Evolutionary conservation across 1,284 basidiomycete genomes (phyloP).

Genomic region (Heterobasidion occidentale): DNA sequence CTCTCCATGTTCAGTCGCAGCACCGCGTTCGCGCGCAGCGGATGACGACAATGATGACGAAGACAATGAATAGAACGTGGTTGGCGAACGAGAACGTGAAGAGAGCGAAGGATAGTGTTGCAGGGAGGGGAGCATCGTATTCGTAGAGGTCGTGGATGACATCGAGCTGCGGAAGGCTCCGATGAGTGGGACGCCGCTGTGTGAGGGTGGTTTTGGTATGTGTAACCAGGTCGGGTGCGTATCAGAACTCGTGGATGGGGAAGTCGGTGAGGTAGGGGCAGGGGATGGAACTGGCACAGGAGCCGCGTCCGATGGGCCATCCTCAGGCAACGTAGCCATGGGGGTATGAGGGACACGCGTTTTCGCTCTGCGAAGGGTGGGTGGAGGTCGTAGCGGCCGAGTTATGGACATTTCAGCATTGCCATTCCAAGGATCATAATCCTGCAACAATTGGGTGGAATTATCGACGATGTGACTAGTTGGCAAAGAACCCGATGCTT

Average conservation of each 20-base stretch:
- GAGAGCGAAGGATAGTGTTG: constrained; percentile 12
- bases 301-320: background rate
- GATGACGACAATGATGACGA: background rate
- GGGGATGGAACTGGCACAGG: background rate
- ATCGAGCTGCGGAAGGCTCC: constrained; percentile 10
- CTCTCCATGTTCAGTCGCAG: constrained; percentile 6
- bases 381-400: constrained; percentile 2
- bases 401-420: background rate
- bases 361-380: constrained; percentile 6
- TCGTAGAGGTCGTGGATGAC: constrained; percentile 4
- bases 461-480: background rate
- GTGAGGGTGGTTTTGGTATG: constrained; percentile 5
- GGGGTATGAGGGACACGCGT: constrained; percentile 7
- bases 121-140: constrained; percentile 8
- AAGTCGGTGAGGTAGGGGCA: background rate
- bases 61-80: constrained; percentile 8
- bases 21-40: background rate
- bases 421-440: background rate
- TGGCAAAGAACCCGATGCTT: background rate
- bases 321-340: constrained; percentile 11
- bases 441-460: background rate
- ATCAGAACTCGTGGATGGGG: background rate
- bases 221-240: constrained; percentile 8
- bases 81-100: constrained; percentile 6
- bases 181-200: constrained; percentile 5